Evolutionary conservation across 148 eudicot species (phyloP), one percentile per base, ranked within the genome.

Genomic region (Vaccinium macrocarpon): DNA sequence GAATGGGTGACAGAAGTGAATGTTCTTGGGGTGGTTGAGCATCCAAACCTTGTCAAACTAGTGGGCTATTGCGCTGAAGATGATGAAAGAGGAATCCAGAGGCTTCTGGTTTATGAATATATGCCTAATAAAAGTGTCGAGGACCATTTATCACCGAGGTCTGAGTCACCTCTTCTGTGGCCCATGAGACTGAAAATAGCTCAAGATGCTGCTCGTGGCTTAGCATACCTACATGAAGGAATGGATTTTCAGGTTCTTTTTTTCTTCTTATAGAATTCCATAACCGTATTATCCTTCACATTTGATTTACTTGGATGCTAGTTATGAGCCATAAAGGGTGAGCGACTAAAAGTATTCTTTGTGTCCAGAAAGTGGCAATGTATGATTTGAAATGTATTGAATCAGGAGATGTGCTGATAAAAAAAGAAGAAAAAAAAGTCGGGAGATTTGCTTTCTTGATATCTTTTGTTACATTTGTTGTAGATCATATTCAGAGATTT

Each of bases 1-100:
- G 98, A 96, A 86, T 96, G 99, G 99, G 94, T 95, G 66, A 92
- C 98, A 46, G 99, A 96, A 87, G 98, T 96, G 27, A 92, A 94
- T 84, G 92, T 96, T 83, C 94, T 96, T 72, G 98, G 99, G 83
- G 92, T 94, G 46, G 97, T 91, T 86, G 99, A 96, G 80, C 99
- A 96, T 89, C 91, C 92, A 72, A 93, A 96, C 82, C 95, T 96
- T 25, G 99, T 96, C 83, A 96, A 93, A 68, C 85, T 96, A 68
- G 73, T 93, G 81, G 99, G 99, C 38, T 94, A 94, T 86, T 96
- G 99, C 84, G 98, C 98, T 19, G 99, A 94, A 62, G 99, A 96
- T 85, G 98, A 94, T 71, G 99, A 96, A 88, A 92, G 99, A 89
- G 99, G 99, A 81, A 94, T 96, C 12, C 99, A 96, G 75, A 87